A percentile compares a stretch with the other conserved stretches of the same genome.
Evolutionary conservation across 768 basidiomycete genomes (phyloP).

Genomic region (Kwoniella sp.): DNA sequence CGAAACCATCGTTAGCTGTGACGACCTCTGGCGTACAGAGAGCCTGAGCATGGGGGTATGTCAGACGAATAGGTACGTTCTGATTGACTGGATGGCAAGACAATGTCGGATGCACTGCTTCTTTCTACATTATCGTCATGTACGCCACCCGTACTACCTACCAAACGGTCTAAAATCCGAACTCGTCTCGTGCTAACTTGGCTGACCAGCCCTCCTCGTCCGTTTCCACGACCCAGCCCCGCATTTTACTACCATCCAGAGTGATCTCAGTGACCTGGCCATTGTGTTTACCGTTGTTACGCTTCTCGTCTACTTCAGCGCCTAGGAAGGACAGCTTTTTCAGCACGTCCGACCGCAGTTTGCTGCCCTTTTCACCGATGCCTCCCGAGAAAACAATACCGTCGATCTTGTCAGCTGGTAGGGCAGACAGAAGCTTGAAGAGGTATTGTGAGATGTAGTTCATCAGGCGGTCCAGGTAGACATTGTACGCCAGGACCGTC

Average conservation of each 20-base stretch:
- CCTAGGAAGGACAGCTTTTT: slow-evolving; percentile 61
- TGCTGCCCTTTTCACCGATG: slow-evolving; percentile 70
- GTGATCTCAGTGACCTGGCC: slow-evolving; percentile 43
- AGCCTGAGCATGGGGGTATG: too few species aligned
- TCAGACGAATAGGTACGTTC: too few species aligned
- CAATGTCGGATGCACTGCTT: too few species aligned
- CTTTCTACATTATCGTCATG: too few species aligned
- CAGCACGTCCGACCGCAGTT: slow-evolving; percentile 61
- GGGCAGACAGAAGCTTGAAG: slow-evolving; percentile 58
- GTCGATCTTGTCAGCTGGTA: slow-evolving; percentile 56
- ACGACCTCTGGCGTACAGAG: too few species aligned
- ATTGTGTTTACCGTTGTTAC: slow-evolving; percentile 53
- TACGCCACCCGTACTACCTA: neutral
- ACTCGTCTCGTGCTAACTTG: slow-evolving; percentile 33
- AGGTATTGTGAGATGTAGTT: slow-evolving; percentile 70
- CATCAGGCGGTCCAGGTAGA: slow-evolving; percentile 72
- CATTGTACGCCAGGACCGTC: slow-evolving; percentile 64
- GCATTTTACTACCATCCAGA: slow-evolving; percentile 38
- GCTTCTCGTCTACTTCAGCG: slow-evolving; percentile 56
- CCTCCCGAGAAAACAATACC: slow-evolving; percentile 83
- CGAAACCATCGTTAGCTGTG: too few species aligned
- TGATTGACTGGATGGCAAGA: too few species aligned
- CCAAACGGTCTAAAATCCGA: slow-evolving; percentile 22
- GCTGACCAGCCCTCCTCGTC: slow-evolving; percentile 51
- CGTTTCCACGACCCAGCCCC: slow-evolving; percentile 51